A percentile compares a stretch with the other conserved stretches of the same genome.
phyloP scores from a whole-genome alignment of 495 filamentous ascomycete species.

The Annulohypoxylon moriforme region DNA sequence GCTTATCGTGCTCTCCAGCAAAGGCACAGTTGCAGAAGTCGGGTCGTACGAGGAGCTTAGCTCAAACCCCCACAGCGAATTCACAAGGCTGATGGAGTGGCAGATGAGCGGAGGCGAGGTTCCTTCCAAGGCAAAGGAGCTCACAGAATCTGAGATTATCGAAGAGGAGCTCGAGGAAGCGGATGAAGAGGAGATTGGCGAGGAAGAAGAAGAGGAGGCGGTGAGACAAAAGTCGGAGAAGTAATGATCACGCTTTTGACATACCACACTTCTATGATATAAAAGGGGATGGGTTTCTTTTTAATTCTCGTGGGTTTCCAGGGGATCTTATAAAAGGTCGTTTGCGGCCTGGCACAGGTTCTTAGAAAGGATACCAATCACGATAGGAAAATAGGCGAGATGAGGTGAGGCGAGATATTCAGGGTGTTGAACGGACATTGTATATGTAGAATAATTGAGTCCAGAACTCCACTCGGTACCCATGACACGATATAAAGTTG shows the following conservation, averaged over 20 bases:
- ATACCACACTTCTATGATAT: constrained; percentile 17
- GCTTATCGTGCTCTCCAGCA: constrained; percentile 86
- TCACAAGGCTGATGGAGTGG: constrained; percentile 98
- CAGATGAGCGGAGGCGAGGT: constrained; percentile 89
- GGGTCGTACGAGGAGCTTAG: constrained; percentile 84
- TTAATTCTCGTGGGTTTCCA: constrained; percentile 1
- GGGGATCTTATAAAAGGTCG: constrained; percentile 9
- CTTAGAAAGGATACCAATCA: constrained; percentile 12
- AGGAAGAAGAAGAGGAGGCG: constrained; percentile 31
- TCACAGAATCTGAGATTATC: constrained; percentile 59
- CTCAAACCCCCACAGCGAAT: constrained; percentile 77
- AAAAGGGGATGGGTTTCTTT: background rate
- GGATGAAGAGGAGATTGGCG: constrained; percentile 51
- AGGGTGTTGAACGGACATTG: constrained; percentile 24
- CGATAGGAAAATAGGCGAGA: background rate
- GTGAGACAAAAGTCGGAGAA: constrained; percentile 27
- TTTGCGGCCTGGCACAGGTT: constrained; percentile 6
- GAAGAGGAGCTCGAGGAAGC: constrained; percentile 56
- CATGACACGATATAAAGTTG: constrained; percentile 27
- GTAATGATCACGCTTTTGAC: constrained; percentile 14
- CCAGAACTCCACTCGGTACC: constrained; percentile 45
- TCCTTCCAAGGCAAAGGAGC: constrained; percentile 46
- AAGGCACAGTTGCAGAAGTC: constrained; percentile 90
- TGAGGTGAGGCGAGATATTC: background rate
- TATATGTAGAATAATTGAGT: constrained; percentile 41